Evolutionary conservation across 768 basidiomycete species (phyloP).

Genomic region (Psilocybe cyanescens): DNA sequence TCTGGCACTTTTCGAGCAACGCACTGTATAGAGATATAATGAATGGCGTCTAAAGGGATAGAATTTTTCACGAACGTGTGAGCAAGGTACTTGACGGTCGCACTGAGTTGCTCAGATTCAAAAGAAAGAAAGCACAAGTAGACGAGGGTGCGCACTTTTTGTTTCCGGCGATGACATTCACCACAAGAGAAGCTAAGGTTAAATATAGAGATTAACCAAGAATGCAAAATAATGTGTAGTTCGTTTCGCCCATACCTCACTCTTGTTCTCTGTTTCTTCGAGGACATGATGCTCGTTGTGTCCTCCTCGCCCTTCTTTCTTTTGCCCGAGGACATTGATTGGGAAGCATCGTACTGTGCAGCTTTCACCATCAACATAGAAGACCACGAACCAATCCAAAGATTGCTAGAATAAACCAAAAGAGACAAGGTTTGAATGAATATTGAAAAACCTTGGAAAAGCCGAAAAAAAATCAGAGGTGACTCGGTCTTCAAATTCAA

Average conservation of each 20-base stretch:
- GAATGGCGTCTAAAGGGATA: constrained; percentile 8
- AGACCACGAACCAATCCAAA: background rate
- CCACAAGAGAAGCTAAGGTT: constrained; percentile 75
- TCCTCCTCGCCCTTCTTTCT: constrained; percentile 72
- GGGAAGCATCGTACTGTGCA: constrained; percentile 30
- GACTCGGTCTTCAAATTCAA: constrained; percentile 15
- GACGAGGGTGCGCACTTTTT: constrained; percentile 57
- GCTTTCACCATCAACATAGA: constrained; percentile 42
- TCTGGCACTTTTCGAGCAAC: constrained; percentile 87
- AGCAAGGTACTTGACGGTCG: constrained; percentile 84
- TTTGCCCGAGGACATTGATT: constrained; percentile 44
- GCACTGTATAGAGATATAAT: constrained; percentile 50
- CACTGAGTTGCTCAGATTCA: constrained; percentile 51
- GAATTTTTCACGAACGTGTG: constrained; percentile 59
- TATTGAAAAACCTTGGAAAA: background rate
- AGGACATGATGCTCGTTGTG: constrained; percentile 38
- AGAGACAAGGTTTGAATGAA: background rate
- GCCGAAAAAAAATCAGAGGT: constrained; percentile 9
- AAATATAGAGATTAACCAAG: background rate
- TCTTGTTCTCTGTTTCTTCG: constrained; percentile 75
- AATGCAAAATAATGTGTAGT: background rate
- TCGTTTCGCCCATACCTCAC: constrained; percentile 60
- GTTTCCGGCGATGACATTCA: constrained; percentile 88
- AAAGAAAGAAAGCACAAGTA: constrained; percentile 7
- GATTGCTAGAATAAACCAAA: background rate